Evolutionary conservation across 2,329 filamentous ascomycete genomes (phyloP).

Genomic region (Aureobasidium mangrovei): DNA sequence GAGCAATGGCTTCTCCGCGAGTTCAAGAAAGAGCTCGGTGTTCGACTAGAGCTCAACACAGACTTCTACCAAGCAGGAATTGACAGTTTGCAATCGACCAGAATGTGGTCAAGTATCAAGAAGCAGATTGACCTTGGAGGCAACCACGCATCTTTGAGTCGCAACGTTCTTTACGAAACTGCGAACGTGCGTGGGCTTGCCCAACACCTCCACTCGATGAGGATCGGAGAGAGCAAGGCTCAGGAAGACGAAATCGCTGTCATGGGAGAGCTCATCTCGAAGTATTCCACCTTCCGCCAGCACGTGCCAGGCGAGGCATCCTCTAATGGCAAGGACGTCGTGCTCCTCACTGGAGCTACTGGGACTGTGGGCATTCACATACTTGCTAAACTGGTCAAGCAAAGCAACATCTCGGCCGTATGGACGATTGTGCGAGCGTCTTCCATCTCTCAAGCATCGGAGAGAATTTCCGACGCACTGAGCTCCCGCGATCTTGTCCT

Average conservation of each 20-base stretch:
- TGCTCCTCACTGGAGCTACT: slow-evolving; percentile 53
- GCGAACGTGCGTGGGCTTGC: slow-evolving; percentile 42
- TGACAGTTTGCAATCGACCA: slow-evolving; percentile 51
- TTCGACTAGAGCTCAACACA: slow-evolving; percentile 23
- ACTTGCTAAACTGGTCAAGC: slow-evolving; percentile 30
- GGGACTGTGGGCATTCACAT: slow-evolving; percentile 57
- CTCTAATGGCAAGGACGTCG: slow-evolving; percentile 18
- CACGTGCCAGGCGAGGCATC: slow-evolving; percentile 18
- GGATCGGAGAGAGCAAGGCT: slow-evolving; percentile 28
- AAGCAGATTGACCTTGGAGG: slow-evolving; percentile 42
- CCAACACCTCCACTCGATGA: slow-evolving; percentile 36
- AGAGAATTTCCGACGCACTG: slow-evolving; percentile 31
- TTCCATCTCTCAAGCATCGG: slow-evolving; percentile 25
- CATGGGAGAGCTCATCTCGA: slow-evolving; percentile 40
- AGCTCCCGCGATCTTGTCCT: slow-evolving; percentile 29
- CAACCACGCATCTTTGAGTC: slow-evolving; percentile 32
- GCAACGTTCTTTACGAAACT: slow-evolving; percentile 53
- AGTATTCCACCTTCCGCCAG: slow-evolving; percentile 33
- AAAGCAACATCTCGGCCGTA: slow-evolving; percentile 30
- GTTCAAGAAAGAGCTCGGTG: slow-evolving; percentile 27
- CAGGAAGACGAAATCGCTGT: slow-evolving; percentile 31
- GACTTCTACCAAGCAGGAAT: slow-evolving; percentile 53
- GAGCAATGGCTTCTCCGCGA: slow-evolving; percentile 24
- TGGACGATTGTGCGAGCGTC: slow-evolving; percentile 46
- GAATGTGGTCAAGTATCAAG: slow-evolving; percentile 45